Base-by-base conservation (phyloP, 305 asterid species). In the Fraxinus latifolia region DNA sequence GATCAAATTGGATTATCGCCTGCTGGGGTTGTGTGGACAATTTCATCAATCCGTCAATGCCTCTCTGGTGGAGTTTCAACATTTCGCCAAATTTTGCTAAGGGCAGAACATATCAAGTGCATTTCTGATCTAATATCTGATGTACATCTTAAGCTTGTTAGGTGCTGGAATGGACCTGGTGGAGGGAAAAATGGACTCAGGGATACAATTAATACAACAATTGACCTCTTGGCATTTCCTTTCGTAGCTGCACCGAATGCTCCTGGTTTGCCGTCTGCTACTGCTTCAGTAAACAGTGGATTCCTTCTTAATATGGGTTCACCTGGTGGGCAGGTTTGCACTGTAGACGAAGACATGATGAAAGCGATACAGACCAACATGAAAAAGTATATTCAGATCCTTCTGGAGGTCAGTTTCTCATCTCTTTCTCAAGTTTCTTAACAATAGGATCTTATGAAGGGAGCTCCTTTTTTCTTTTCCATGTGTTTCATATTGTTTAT, bases 241-340 rank as follows among this genome's bases (percentile, higher is more conserved):
- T 93, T 96, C 80, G 98, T 96, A 53, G 99, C 97, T 67, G 83
- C 91, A 79, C 98, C 95, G 86, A 93, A 88, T 91, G 93, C 89
- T 62, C 92, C 95, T 25, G 97, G 98, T 88, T 87, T 86, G 82
- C 93, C 94, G 33, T 90, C 97, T 77, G 92, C 98, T 79, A 93
- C 94, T 80, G 99, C 98, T 88, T 96, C 99, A 79, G 99, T 96
- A 33, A 95, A 85, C 85, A 91, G 99, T 80, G 99, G 99, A 47
- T 93, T 90, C 82, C 93, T 95, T 86, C 93, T 96, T 88, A 96
- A 96, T 84, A 85, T 95, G 91, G 98, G 97, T 34, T 93, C 98
- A 80, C 98, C 98, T 72, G 98, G 98, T 80, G 97, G 97, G 71
- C 92, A 89, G 84, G 89, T 97, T 82, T 92, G 97, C 90, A 89